A percentile compares a stretch with the other conserved stretches of the same genome.
phyloP scores from a whole-genome alignment of 305 asterid species.

The Solanum aculeatissimum region DNA sequence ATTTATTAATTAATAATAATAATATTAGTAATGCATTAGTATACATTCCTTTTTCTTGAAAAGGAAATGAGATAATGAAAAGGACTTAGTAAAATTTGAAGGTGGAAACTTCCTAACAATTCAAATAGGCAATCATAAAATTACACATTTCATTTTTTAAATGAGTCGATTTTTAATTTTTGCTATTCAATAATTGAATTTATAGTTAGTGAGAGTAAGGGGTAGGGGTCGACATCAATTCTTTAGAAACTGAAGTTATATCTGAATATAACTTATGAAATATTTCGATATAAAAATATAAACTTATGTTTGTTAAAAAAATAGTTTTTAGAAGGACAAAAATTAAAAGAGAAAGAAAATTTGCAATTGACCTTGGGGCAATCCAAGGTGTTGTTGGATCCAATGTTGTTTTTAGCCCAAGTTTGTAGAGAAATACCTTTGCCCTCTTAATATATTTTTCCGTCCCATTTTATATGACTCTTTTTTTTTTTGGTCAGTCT shows the following conservation, averaged over 20 bases:
- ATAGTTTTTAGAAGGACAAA: not conserved
- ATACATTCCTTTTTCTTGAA: not conserved
- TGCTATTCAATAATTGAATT: not conserved
- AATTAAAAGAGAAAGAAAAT: too few species aligned
- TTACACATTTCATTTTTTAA: not conserved
- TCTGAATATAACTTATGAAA: not conserved
- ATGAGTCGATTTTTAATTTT: not conserved
- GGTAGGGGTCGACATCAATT: not conserved
- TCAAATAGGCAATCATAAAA: not conserved
- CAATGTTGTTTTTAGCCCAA: not conserved
- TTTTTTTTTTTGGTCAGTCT: too few species aligned
- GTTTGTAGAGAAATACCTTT: not conserved
- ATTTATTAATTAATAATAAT: too few species aligned
- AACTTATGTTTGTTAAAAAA: not conserved
- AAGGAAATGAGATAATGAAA: not conserved
- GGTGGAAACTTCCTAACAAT: not conserved
- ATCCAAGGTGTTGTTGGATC: not conserved
- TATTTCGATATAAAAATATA: not conserved
- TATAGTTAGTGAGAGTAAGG: not conserved
- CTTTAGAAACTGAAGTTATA: not conserved
- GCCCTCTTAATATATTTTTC: too few species aligned
- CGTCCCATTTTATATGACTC: too few species aligned
- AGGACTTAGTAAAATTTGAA: not conserved
- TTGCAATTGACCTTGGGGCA: not conserved
- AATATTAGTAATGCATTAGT: not conserved